Conservation (phyloP, 78 protist species). For the Goniomonas avonlea region DNA sequence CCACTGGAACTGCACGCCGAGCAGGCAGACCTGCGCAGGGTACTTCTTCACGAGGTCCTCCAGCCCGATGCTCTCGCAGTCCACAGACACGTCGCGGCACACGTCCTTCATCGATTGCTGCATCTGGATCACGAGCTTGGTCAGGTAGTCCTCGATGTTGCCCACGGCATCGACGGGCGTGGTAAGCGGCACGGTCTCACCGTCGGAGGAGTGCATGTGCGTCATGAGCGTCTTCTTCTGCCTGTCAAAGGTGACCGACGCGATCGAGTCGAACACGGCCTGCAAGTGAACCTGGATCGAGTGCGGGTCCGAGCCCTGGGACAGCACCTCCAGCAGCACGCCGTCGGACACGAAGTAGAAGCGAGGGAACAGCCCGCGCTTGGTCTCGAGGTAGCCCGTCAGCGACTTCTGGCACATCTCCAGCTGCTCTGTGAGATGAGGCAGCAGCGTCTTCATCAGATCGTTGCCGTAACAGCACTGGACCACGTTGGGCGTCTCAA, state of each 20-base stretch:
- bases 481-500: slow-evolving; percentile 53
- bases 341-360: slow-evolving; percentile 85
- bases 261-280: slow-evolving; percentile 56
- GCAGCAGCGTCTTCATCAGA: slow-evolving; percentile 51
- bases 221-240: not conserved
- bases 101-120: slow-evolving; percentile 23
- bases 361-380: slow-evolving; percentile 75
- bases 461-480: slow-evolving; percentile 35
- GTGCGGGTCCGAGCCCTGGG: slow-evolving; percentile 68
- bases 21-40: slow-evolving; percentile 59
- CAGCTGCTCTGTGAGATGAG: slow-evolving; percentile 64
- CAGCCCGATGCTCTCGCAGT: slow-evolving; percentile 18
- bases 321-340: slow-evolving; percentile 73
- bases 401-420: slow-evolving; percentile 82
- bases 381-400: slow-evolving; percentile 69
- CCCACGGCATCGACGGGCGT: slow-evolving; percentile 53
- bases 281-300: slow-evolving; percentile 61
- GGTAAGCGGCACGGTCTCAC: slow-evolving; percentile 42
- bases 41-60: slow-evolving; percentile 33
- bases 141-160: slow-evolving; percentile 75
- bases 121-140: slow-evolving; percentile 26
- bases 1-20: slow-evolving; percentile 76
- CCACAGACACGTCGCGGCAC: slow-evolving; percentile 1
- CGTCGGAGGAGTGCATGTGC: slow-evolving; percentile 16
- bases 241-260: slow-evolving; percentile 40